A percentile compares a stretch with the other conserved stretches of the same genome.
Evolutionary conservation across 2,329 filamentous ascomycete genomes (phyloP).

Genomic region (Talaromyces sp.): DNA sequence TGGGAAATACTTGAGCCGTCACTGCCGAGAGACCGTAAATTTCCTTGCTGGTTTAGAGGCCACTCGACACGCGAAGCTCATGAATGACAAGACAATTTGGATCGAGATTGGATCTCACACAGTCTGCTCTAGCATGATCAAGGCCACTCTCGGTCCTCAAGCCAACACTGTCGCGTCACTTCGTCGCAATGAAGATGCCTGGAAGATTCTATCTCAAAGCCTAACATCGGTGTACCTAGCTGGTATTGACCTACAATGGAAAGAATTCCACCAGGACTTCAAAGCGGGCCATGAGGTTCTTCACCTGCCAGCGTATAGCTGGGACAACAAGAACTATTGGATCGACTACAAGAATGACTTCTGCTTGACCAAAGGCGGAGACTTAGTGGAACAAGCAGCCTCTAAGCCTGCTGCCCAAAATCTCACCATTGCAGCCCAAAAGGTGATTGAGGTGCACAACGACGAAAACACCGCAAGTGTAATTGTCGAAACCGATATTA

Average conservation of each 20-base stretch:
- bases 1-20: constrained; percentile 36
- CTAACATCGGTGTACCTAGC: constrained; percentile 9
- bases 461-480: constrained; percentile 18
- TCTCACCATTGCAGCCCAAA: constrained; percentile 15
- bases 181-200: constrained; percentile 38
- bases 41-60: constrained; percentile 38
- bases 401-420: background rate
- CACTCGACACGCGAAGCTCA: constrained; percentile 17
- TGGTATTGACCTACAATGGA: constrained; percentile 54
- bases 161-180: constrained; percentile 34
- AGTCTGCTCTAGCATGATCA: constrained; percentile 43
- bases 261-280: constrained; percentile 63
- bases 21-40: constrained; percentile 44
- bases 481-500: constrained; percentile 32
- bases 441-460: constrained; percentile 6
- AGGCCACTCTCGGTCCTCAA: constrained; percentile 25
- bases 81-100: constrained; percentile 30
- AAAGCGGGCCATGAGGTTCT: constrained; percentile 17
- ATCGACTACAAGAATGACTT: constrained; percentile 62
- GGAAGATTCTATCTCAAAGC: constrained; percentile 19
- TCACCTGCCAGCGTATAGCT: constrained; percentile 23
- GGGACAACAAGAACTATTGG: constrained; percentile 27
- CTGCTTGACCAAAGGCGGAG: constrained; percentile 63
- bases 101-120: constrained; percentile 48
- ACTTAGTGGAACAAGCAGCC: constrained; percentile 25